Evolutionary conservation across 139 green algal genomes (phyloP).

Genomic region (Auxenochlorella pyrenoidosa): DNA sequence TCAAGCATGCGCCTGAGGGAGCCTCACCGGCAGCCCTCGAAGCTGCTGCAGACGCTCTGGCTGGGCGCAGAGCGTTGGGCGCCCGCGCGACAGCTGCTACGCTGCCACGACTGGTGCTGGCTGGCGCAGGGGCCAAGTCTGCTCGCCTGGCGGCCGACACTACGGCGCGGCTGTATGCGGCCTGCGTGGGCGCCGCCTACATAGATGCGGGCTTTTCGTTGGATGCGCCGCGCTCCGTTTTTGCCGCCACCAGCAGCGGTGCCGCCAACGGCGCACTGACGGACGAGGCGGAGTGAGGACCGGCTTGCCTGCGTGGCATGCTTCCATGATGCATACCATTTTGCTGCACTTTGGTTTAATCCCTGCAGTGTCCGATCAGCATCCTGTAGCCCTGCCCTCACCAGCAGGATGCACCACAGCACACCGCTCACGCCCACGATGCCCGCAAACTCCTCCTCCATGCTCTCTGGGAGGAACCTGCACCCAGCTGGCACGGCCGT

Average conservation of each 20-base stretch:
- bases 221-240: neutral
- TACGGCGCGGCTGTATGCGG: slow-evolving; percentile 1
- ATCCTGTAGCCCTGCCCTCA: slow-evolving; percentile 15
- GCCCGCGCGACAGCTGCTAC: neutral
- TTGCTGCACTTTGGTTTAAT: no score
- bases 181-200: slow-evolving; percentile 20
- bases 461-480: slow-evolving; percentile 46
- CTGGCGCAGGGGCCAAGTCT: slow-evolving; percentile 16
- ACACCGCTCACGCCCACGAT: slow-evolving; percentile 39
- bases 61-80: neutral
- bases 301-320: no score
- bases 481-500: neutral
- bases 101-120: slow-evolving; percentile 16
- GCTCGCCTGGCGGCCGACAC: neutral
- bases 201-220: slow-evolving; percentile 16
- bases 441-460: slow-evolving; percentile 50
- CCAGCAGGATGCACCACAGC: slow-evolving; percentile 43
- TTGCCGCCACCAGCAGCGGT: neutral
- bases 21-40: neutral
- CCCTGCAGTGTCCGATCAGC: no score
- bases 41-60: slow-evolving; percentile 14
- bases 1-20: neutral
- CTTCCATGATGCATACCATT: no score
- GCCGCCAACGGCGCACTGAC: neutral
- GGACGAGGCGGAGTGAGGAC: no score